Percentiles rank a stretch among this genome's conserved stretches.
These are phyloP conservation scores for Amanita polypyramis DNA, from an alignment of 768 basidiomycete species.

Conservation along the genomic window DNA sequence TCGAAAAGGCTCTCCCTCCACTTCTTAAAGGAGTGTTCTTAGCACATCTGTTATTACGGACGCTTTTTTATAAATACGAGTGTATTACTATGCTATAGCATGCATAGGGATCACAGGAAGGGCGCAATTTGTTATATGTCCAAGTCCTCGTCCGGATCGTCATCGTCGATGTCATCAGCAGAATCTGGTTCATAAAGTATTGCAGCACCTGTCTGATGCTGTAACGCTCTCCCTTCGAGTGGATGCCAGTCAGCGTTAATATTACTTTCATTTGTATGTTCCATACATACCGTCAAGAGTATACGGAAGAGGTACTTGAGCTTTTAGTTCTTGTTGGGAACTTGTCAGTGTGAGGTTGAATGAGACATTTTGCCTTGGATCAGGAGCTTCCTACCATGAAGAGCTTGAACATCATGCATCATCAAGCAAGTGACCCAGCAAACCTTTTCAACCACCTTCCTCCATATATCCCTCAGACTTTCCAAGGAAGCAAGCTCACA, in stretches of 20 bases:
- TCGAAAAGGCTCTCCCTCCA: constrained; percentile 1
- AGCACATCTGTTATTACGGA: not conserved
- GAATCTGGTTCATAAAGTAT: constrained; percentile 91
- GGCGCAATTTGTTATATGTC: constrained; percentile 43
- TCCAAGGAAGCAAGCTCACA: constrained; percentile 42
- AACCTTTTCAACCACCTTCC: constrained; percentile 21
- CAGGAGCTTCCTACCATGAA: constrained; percentile 25
- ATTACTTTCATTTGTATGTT: not conserved
- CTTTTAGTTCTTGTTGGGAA: constrained; percentile 69
- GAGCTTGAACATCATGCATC: not conserved
- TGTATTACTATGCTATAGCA: not conserved
- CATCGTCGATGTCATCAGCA: constrained; percentile 90
- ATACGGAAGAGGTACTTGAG: constrained; percentile 84
- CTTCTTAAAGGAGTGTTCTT: not conserved
- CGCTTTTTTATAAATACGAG: not conserved
- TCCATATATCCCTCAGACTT: constrained; percentile 38
- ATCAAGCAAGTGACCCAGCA: constrained; percentile 17
- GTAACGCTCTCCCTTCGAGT: constrained; percentile 11
- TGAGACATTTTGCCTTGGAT: constrained; percentile 61
- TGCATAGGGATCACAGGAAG: too few relatives aligned
- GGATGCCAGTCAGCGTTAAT: not conserved
- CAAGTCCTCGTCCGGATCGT: constrained; percentile 92
- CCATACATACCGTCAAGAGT: constrained; percentile 60
- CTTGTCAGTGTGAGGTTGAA: constrained; percentile 85
- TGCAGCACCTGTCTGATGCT: constrained; percentile 22